phyloP scores from a whole-genome alignment of 2,329 filamentous ascomycete genomes.

The Cladorrhinum sp. region DNA sequence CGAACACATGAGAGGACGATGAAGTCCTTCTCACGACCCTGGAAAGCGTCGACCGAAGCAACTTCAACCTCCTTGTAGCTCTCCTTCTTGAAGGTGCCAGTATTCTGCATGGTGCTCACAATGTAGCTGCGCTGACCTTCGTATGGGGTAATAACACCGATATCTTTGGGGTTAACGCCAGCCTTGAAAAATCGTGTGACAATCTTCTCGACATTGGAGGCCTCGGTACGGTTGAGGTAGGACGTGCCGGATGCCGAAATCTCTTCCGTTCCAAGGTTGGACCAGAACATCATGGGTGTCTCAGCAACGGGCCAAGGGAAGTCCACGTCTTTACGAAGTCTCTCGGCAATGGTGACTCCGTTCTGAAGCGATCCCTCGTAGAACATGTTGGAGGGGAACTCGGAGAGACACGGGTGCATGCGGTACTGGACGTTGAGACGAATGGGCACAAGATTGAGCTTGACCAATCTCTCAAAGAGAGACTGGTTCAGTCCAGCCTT shows the following conservation, averaged over 20 bases:
- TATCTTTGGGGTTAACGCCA: conserved; percentile 87
- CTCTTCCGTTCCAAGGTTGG: conserved; percentile 94
- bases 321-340: conserved; percentile 88
- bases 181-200: conserved; percentile 99
- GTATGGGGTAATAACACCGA: conserved; percentile 98
- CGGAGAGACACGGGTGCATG: conserved; percentile 96
- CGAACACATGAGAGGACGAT: conserved; percentile 97
- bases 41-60: conserved; percentile 96
- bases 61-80: conserved; percentile 98
- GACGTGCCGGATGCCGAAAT: conserved; percentile 97
- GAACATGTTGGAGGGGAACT: conserved; percentile 99
- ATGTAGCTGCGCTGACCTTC: conserved; percentile 98
- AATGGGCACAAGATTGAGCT: conserved; percentile 85
- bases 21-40: conserved; percentile 98
- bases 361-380: conserved; percentile 98
- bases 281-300: conserved; percentile 99
- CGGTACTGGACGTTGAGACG: conserved; percentile 96
- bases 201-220: conserved; percentile 96
- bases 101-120: conserved; percentile 98
- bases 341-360: conserved; percentile 84
- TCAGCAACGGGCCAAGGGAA: conserved; percentile 96
- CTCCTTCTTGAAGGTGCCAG: conserved; percentile 96
- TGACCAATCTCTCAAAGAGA: conserved; percentile 94
- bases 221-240: conserved; percentile 96
- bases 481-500: conserved; percentile 97